Evolutionary conservation across 768 basidiomycete species (phyloP), one percentile per base, ranked within the genome.

Genomic region (Rickenella mellea): DNA sequence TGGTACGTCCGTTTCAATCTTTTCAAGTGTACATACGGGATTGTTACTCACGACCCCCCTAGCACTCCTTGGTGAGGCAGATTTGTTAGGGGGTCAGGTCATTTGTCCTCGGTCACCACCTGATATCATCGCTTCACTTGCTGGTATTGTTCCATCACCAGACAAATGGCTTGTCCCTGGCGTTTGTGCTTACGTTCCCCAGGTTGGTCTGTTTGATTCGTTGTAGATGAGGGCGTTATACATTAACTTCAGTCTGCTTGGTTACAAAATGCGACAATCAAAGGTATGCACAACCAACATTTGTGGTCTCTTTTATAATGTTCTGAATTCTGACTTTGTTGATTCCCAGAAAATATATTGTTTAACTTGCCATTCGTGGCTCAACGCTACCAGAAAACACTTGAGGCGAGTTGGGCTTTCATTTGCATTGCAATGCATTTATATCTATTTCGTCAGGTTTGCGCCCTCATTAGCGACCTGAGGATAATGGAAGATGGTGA

Each of bases 101-200:
- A 49, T 81, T 7, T 88, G 87, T 51, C 91, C 92, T 9, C 74
- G 88, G 19, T 90, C 91, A 2, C 82, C 86, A 1, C 86, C 89
- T 2, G 78, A 93, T 56, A 67, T 79, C 2, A 66, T 93, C 51
- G 81, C 83, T 0, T 65, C 64, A 5, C 81, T 83, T 40, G 61
- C 69, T 0, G 67, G 62, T 11, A 59, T 65, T 2, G 46, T 49
- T 22, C 55, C 68, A 0, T 53, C 64, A 0, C 60, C 70, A 26
- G 78, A 79, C 27, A 68, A 83, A 12, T 96, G 92, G 92, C 56
- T 90, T 35, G 72, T 91, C 1, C 59, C 69, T 14, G 82, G 83
- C 19, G 67, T 88, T 45, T 88, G 85, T 43, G 92, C 90, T 2
- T 96, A 87, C 60, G 89, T 92, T 12, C 89, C 90, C n/a, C 78